Evolutionary conservation across 2,329 filamentous ascomycete species (phyloP).

Genomic region (Neurospora crassa): DNA sequence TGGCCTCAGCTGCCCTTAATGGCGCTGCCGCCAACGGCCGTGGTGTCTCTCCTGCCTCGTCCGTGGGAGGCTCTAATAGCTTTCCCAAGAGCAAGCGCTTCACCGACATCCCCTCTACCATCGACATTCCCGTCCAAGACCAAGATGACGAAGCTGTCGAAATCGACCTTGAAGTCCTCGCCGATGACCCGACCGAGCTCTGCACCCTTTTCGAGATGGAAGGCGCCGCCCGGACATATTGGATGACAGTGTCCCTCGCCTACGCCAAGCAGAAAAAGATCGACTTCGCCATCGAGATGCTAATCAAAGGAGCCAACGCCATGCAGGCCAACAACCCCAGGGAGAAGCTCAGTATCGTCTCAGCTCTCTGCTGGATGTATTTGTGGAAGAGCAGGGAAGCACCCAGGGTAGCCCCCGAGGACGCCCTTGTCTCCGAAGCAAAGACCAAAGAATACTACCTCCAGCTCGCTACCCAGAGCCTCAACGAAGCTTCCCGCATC

Average conservation of each 20-base stretch:
- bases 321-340: conserved; percentile 62
- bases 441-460: conserved; percentile 93
- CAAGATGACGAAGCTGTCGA: conserved; percentile 71
- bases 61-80: conserved; percentile 32
- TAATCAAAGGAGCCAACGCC: conserved; percentile 64
- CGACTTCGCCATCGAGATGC: conserved; percentile 69
- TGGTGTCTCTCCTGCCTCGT: conserved; percentile 35
- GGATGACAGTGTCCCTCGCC: conserved; percentile 95
- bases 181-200: conserved; percentile 89
- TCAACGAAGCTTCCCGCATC: conserved; percentile 92
- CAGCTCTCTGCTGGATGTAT: conserved; percentile 83
- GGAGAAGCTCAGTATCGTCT: conserved; percentile 77
- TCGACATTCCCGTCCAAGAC: conserved; percentile 58
- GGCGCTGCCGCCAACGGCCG: conserved; percentile 24
- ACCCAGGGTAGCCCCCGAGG: conserved; percentile 51
- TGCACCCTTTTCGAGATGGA: conserved; percentile 95
- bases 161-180: conserved; percentile 81
- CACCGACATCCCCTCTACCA: conserved; percentile 53
- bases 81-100: conserved; percentile 46
- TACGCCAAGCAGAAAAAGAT: conserved; percentile 95
- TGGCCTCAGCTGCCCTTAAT: conserved; percentile 11
- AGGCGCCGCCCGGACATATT: conserved; percentile 80
- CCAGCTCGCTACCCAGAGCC: conserved; percentile 75
- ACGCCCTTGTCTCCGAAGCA: conserved; percentile 55
- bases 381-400: conserved; percentile 82